Evolutionary conservation across 257 asterid species (phyloP).

Genomic region (Parsonsia alboflavescens): DNA sequence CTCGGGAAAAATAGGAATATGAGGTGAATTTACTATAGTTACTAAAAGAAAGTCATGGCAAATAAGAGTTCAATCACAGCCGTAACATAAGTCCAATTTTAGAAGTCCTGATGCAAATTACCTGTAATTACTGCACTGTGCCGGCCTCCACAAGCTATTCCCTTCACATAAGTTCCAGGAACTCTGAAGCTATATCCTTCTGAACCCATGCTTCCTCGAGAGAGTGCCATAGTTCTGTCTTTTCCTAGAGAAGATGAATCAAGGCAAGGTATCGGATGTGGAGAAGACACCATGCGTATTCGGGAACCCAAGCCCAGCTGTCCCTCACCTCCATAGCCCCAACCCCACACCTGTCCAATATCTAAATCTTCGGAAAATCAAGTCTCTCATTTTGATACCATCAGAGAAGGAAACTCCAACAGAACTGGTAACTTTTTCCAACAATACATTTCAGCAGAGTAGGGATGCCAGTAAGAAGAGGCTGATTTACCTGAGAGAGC

Average conservation of each 20-base stretch:
- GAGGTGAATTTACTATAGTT: not conserved
- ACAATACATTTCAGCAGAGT: not conserved
- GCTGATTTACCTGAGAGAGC: constrained; percentile 71
- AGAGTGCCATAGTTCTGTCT: constrained; percentile 45
- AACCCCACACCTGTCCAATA: constrained; percentile 98
- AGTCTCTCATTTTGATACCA: constrained; percentile 17
- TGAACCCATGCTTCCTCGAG: constrained; percentile 51
- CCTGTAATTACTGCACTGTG: constrained; percentile 96
- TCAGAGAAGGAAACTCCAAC: constrained; percentile 3
- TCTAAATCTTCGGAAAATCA: constrained; percentile 55
- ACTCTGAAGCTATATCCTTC: constrained; percentile 62
- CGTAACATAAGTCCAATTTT: not conserved
- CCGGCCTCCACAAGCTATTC: constrained; percentile 97
- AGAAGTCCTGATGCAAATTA: constrained; percentile 12
- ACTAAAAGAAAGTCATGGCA: not conserved
- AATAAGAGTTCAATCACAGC: not conserved
- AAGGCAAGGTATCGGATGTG: constrained; percentile 89
- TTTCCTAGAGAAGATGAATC: constrained; percentile 46
- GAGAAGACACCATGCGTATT: constrained; percentile 92
- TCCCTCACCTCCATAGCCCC: constrained; percentile 99
- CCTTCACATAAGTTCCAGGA: constrained; percentile 77
- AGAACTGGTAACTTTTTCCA: constrained; percentile 1
- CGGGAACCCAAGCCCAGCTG: constrained; percentile 96
- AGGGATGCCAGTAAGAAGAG: constrained; percentile 4
- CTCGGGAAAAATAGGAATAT: not conserved